phyloP scores from a whole-genome alignment of 2,329 filamentous ascomycete species.

The Fusarium circinatum region DNA sequence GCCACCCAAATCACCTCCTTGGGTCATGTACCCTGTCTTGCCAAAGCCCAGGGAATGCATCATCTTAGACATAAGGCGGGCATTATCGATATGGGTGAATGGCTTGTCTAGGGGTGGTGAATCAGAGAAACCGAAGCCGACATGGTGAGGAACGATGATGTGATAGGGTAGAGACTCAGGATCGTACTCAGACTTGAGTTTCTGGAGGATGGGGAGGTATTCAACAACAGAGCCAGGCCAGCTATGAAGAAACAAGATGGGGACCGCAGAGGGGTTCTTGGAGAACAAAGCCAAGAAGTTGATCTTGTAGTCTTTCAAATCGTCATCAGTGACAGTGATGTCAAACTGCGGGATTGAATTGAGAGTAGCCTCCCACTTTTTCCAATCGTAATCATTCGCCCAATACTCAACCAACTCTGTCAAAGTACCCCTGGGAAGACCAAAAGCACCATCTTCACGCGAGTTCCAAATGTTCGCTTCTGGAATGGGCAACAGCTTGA shows the following conservation, averaged over 20 bases:
- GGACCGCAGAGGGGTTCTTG: background rate
- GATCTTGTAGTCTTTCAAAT: slow-evolving; percentile 5
- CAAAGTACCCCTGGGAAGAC: background rate
- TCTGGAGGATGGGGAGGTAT: slow-evolving; percentile 21
- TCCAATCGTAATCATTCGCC: slow-evolving; percentile 10
- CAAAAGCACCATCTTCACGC: background rate
- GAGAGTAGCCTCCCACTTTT: slow-evolving; percentile 27
- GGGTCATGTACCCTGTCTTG: slow-evolving; percentile 13
- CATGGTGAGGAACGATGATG: slow-evolving; percentile 13
- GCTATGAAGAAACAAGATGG: slow-evolving; percentile 21
- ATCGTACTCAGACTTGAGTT: background rate
- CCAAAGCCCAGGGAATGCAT: slow-evolving; percentile 7
- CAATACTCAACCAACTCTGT: background rate
- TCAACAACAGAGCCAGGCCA: slow-evolving; percentile 33
- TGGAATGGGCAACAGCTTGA: slow-evolving; percentile 2
- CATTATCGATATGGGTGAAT: slow-evolving; percentile 8
- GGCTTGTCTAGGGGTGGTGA: background rate
- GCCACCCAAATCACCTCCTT: slow-evolving; percentile 29
- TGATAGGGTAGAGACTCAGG: slow-evolving; percentile 7
- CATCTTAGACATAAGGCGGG: slow-evolving; percentile 14
- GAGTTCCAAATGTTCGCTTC: slow-evolving; percentile 3
- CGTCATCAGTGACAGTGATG: slow-evolving; percentile 12
- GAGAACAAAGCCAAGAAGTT: slow-evolving; percentile 29
- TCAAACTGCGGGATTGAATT: slow-evolving; percentile 31
- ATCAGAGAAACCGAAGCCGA: slow-evolving; percentile 12